phyloP scores from a whole-genome alignment of 2,329 filamentous ascomycete species.

The Cordyceps fumosorosea region DNA sequence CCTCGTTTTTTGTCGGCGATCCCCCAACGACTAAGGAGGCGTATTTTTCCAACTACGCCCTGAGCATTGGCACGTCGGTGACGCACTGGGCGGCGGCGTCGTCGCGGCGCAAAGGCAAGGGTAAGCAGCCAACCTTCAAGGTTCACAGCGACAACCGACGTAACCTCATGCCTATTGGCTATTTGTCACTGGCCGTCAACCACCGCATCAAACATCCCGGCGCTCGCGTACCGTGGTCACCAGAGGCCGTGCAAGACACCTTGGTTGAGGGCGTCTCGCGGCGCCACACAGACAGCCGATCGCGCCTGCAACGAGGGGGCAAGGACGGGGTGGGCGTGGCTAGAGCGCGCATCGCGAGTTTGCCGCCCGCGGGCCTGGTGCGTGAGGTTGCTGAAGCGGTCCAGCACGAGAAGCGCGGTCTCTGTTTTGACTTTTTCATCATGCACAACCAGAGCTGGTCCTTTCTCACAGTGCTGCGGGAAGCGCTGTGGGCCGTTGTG shows the following conservation, averaged over 20 bases:
- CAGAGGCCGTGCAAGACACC: not conserved
- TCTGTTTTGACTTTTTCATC: not conserved
- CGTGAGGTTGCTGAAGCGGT: not conserved
- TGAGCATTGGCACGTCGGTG: too few relatives aligned
- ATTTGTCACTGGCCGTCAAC: not conserved
- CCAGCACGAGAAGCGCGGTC: not conserved
- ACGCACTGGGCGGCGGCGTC: too few relatives aligned
- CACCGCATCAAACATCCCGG: not conserved
- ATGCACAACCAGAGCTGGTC: not conserved
- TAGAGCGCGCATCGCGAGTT: not conserved
- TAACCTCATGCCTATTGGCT: not conserved
- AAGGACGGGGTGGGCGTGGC: not conserved
- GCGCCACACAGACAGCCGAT: not conserved
- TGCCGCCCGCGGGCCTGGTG: not conserved
- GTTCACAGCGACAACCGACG: not conserved
- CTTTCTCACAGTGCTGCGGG: not conserved
- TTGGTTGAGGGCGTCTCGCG: not conserved
- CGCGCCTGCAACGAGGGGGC: not conserved
- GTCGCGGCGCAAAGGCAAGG: too few relatives aligned
- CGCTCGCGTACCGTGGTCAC: not conserved
- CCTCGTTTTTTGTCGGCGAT: too few relatives aligned
- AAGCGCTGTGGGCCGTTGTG: not conserved
- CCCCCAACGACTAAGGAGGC: too few relatives aligned
- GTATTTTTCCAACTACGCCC: too few relatives aligned
- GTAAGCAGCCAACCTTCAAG: too few relatives aligned